Evolutionary conservation across 768 basidiomycete genomes (phyloP).

Genomic region (Lactifluus pinguis): DNA sequence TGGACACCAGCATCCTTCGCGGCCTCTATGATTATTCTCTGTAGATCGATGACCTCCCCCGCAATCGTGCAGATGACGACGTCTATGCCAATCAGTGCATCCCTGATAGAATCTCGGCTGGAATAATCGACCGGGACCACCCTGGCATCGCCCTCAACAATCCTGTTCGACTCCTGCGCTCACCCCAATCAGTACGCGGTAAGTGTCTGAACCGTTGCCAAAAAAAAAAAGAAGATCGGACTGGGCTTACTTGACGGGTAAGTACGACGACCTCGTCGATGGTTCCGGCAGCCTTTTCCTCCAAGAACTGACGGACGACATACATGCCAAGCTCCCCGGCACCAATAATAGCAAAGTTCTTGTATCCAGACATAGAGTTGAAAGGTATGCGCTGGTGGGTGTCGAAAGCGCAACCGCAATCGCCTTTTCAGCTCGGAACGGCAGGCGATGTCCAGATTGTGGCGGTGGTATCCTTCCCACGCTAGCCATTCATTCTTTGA

Average conservation of each 20-base stretch:
- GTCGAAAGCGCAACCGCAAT: too few relatives aligned
- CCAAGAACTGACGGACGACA: slow-evolving; percentile 9
- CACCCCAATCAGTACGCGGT: neutral
- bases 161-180: slow-evolving; percentile 22
- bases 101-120: slow-evolving; percentile 2
- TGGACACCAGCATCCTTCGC: slow-evolving; percentile 11
- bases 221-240: neutral
- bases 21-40: slow-evolving; percentile 1
- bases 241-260: slow-evolving; percentile 8
- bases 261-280: slow-evolving; percentile 14
- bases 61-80: slow-evolving; percentile 14
- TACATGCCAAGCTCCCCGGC: slow-evolving; percentile 15
- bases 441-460: too few relatives aligned
- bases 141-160: slow-evolving; percentile 1
- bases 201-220: neutral
- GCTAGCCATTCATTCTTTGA: too few relatives aligned
- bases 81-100: slow-evolving; percentile 3
- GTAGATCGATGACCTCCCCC: neutral
- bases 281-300: slow-evolving; percentile 4
- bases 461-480: too few relatives aligned
- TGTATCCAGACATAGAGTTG: slow-evolving; percentile 11
- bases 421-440: too few relatives aligned
- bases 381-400: neutral
- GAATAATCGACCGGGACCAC: slow-evolving; percentile 12
- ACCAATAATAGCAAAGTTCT: slow-evolving; percentile 15